These are phyloP conservation scores for Penicillium atrosanguineum DNA, from an alignment of 495 filamentous ascomycete genomes.

Conservation along the genomic window DNA sequence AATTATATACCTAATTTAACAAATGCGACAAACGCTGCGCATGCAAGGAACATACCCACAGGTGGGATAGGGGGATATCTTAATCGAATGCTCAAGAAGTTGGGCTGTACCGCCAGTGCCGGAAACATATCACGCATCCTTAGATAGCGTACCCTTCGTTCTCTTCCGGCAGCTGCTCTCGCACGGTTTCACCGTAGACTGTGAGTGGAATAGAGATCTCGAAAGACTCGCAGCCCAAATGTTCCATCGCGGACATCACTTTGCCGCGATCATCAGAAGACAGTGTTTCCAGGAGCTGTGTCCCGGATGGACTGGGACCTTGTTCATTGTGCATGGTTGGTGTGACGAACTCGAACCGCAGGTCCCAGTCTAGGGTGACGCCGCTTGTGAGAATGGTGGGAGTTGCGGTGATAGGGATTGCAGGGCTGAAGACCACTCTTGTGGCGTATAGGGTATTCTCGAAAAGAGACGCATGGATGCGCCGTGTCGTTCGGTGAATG, in stretches of 20 bases:
- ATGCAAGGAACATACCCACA: constrained; percentile 2
- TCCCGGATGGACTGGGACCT: constrained; percentile 34
- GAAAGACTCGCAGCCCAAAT: constrained; percentile 80
- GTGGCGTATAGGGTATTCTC: constrained; percentile 79
- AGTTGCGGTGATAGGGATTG: constrained; percentile 75
- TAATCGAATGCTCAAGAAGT: constrained; percentile 14
- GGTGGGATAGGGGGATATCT: constrained; percentile 16
- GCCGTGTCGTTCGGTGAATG: constrained; percentile 80
- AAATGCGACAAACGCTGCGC: neutral
- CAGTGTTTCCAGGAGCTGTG: constrained; percentile 47
- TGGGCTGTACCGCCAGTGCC: constrained; percentile 2
- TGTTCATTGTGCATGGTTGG: constrained; percentile 38
- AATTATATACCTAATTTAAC: neutral
- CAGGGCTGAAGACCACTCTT: constrained; percentile 73
- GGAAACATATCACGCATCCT: constrained; percentile 1
- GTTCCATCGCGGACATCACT: constrained; percentile 69
- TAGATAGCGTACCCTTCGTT: constrained; percentile 47
- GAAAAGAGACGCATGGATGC: constrained; percentile 68
- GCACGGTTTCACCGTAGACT: constrained; percentile 72
- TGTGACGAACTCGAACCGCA: constrained; percentile 87
- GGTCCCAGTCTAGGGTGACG: constrained; percentile 78
- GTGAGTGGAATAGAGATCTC: constrained; percentile 80
- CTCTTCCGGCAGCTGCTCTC: constrained; percentile 42
- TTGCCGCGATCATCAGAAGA: constrained; percentile 73
- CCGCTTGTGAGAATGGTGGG: constrained; percentile 89